These are phyloP conservation scores for Penicillium argentinense DNA, from an alignment of 495 filamentous ascomycete genomes.

Conservation along the genomic window DNA sequence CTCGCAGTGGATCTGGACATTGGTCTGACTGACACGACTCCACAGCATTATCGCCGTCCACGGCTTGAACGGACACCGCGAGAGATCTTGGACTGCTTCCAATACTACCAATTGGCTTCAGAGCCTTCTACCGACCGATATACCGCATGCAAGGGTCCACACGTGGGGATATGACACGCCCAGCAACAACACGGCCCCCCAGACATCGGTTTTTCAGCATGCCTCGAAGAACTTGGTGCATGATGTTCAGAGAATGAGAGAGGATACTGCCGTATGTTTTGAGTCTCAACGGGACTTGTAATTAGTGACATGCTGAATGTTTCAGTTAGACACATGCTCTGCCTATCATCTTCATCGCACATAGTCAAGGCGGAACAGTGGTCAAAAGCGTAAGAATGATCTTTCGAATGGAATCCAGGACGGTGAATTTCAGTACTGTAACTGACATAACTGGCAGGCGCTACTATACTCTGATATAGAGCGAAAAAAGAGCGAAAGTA, in stretches of 20 bases:
- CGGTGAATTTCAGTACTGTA: neutral
- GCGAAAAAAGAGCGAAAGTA: neutral
- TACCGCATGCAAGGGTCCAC: slow-evolving; percentile 45
- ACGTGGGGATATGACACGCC: slow-evolving; percentile 52
- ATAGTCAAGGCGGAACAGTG: slow-evolving; percentile 33
- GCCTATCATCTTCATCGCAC: slow-evolving; percentile 37
- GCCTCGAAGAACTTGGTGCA: slow-evolving; percentile 29
- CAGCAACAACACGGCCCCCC: neutral
- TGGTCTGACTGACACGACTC: neutral
- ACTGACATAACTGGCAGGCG: neutral
- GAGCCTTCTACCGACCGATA: slow-evolving; percentile 43
- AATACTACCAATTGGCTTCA: slow-evolving; percentile 47
- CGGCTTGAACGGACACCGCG: slow-evolving; percentile 28
- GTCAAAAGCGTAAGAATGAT: slow-evolving; percentile 28
- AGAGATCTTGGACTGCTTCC: slow-evolving; percentile 36
- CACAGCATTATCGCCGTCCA: slow-evolving; percentile 30
- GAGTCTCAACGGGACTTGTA: no score
- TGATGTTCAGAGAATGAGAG: slow-evolving; percentile 27
- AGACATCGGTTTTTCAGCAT: slow-evolving; percentile 25
- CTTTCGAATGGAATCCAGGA: neutral
- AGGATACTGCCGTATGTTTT: slow-evolving; percentile 19
- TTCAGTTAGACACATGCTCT: slow-evolving; percentile 13
- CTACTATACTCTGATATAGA: neutral
- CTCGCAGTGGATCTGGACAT: neutral
- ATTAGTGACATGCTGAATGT: neutral